Base-by-base conservation (phyloP, 768 basidiomycete species). In the Cyathus striatus region DNA sequence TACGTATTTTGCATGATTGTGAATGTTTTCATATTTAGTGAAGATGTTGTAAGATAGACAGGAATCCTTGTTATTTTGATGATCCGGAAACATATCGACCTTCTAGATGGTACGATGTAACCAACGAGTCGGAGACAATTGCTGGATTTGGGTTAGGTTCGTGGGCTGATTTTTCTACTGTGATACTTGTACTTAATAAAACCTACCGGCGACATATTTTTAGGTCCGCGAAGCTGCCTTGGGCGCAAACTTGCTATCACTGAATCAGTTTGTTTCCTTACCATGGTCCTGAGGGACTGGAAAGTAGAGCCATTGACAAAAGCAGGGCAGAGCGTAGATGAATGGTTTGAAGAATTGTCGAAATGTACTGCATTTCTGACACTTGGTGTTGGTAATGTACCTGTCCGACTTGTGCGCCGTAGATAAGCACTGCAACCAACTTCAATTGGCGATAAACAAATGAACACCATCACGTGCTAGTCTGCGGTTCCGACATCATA, bases 231-330 rank as follows among this genome's bases (percentile, higher is more conserved):
- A 14, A 63, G 65, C 4, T 83, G 80, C 47, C 57, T 79, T 10
- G 80, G 79, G 3, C 62, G 75, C 23, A 76, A 69, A 47, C 81
- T 83, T 49, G 75, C 79, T 2, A 64, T 66, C 1, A 68, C 64
- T 0, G 78, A 82, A 51, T 64, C 68, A 1, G 68, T 81, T n/a
- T 70, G 67, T 38, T 76, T 81, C 62, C 64, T 82, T 16, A 66
- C 75, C 1, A 58, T 66, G 51, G 50, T 81, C 6, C 55, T 80
- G 17, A 63, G 74, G 14, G 79, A 81, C 35, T 81, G 72, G 72
- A 65, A 58, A 21, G 53, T 82, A 9, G 69, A 74, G 40, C 75
- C 76, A 1, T 41, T 68, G n/a, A 52, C 78, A 21, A 49, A 58
- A 12, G 32, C 48, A 0, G 62, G 62, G 5, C 68, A 71, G 59